phyloP scores from a whole-genome alignment of 352 stramenopile species.

The Phytophthora niederhauseri region DNA sequence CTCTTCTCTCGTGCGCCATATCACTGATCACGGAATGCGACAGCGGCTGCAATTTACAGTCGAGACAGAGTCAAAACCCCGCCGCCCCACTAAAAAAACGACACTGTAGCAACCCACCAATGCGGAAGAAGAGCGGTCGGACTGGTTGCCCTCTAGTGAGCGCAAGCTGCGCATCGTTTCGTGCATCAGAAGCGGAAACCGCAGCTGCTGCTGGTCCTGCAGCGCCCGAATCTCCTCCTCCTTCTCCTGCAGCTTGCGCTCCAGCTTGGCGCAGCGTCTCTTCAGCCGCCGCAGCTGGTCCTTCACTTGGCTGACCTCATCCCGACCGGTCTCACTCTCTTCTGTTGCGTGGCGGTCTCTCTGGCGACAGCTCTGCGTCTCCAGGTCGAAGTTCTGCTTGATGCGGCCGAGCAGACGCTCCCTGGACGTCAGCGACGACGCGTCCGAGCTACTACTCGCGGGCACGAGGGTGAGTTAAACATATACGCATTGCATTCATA shows the following conservation, averaged over 20 bases:
- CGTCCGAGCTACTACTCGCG: not conserved
- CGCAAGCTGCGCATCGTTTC: constrained; percentile 70
- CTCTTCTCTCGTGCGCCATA: constrained; percentile 30
- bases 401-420: constrained; percentile 49
- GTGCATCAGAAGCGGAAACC: constrained; percentile 60
- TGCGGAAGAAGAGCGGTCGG: constrained; percentile 13
- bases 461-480: too few relatives aligned
- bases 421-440: constrained; percentile 25
- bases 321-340: constrained; percentile 24
- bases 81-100: not conserved
- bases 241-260: constrained; percentile 63
- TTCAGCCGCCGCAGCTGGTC: constrained; percentile 53
- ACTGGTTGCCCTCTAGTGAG: constrained; percentile 44
- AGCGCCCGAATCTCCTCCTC: constrained; percentile 55
- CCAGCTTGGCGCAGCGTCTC: constrained; percentile 62
- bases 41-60: constrained; percentile 30
- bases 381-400: constrained; percentile 62
- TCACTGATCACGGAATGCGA: constrained; percentile 48
- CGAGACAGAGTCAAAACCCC: not conserved
- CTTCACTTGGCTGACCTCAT: constrained; percentile 43
- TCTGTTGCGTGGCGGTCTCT: constrained; percentile 42
- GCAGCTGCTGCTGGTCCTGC: constrained; percentile 57
- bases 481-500: too few relatives aligned
- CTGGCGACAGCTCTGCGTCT: constrained; percentile 55
- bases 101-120: constrained; percentile 21